phyloP scores from a whole-genome alignment of 1,284 basidiomycete species.

The Leucoagaricus sp. region DNA sequence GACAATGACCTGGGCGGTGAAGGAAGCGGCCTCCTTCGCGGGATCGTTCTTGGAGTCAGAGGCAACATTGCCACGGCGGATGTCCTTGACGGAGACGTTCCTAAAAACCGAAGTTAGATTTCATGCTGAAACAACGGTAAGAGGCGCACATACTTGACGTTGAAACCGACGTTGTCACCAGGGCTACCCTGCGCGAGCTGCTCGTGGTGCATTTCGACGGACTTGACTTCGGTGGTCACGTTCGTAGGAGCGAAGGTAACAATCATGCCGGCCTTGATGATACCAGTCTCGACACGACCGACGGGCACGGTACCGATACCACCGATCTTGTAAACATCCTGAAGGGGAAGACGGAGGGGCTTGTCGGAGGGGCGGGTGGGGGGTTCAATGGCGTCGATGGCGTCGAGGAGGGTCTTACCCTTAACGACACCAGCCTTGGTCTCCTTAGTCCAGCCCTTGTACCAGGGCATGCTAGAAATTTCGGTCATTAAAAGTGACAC shows the following conservation, averaged over 20 bases:
- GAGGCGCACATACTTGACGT: constrained; percentile 75
- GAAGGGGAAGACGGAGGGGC: constrained; percentile 99
- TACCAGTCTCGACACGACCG: constrained; percentile 99
- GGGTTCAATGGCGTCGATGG: constrained; percentile 99
- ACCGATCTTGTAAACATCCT: constrained; percentile 99
- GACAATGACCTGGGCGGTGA: constrained; percentile 99
- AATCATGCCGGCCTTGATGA: constrained; percentile 99
- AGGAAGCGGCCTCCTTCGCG: constrained; percentile 98
- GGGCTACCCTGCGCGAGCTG: constrained; percentile 94
- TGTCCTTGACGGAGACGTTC: constrained; percentile 99
- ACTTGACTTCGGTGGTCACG: constrained; percentile 99
- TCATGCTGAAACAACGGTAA: neutral
- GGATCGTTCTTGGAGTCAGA: constrained; percentile 99
- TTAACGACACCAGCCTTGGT: constrained; percentile 90
- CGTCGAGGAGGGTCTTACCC: constrained; percentile 99
- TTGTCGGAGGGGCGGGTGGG: constrained; percentile 97
- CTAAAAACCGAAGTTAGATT: constrained; percentile 42
- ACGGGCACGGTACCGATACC: constrained; percentile 99
- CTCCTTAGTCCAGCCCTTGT: constrained; percentile 99
- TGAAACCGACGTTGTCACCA: constrained; percentile 99
- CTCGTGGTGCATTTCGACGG: constrained; percentile 99
- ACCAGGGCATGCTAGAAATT: constrained; percentile 90
- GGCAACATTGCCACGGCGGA: constrained; percentile 98
- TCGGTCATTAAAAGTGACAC: constrained; percentile 28
- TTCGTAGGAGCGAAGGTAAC: constrained; percentile 96